Evolutionary conservation across 805 yeast genomes (phyloP).

Genomic region (Saturnispora bothae): DNA sequence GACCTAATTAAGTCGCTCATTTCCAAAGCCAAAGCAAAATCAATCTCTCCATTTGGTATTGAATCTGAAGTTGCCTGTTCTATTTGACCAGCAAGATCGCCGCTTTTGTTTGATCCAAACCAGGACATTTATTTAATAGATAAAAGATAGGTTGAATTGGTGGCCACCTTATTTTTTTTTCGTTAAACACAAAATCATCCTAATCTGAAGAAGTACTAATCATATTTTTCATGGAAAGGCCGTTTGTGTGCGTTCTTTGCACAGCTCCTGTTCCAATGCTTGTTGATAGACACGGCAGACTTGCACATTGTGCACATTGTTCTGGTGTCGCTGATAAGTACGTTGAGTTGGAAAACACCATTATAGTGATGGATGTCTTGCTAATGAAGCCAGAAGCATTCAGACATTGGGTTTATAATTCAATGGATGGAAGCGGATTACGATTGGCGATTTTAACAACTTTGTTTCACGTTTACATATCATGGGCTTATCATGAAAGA

Average conservation of each 20-base stretch:
- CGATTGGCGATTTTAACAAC: conserved; percentile 53
- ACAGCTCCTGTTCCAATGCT: conserved; percentile 7
- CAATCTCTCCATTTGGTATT: conserved; percentile 88
- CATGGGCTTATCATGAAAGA: conserved; percentile 86
- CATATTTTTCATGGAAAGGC: conserved; percentile 11
- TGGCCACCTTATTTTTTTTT: not conserved
- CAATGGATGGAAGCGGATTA: conserved; percentile 12
- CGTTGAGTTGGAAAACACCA: conserved; percentile 79
- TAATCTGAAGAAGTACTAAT: no score
- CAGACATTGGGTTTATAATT: conserved; percentile 38
- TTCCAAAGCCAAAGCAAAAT: conserved; percentile 61
- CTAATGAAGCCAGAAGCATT: conserved; percentile 81
- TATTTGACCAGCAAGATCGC: conserved; percentile 50
- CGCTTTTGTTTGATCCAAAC: conserved; percentile 31
- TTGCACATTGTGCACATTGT: conserved; percentile 32
- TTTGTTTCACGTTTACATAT: conserved; percentile 79
- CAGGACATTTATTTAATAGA: conserved; percentile 43
- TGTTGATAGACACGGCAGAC: conserved; percentile 6
- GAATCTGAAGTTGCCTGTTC: conserved; percentile 75
- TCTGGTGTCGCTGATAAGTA: conserved; percentile 75
- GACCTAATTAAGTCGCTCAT: conserved; percentile 80
- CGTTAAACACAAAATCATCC: no score
- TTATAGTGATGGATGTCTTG: conserved; percentile 73
- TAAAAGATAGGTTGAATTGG: not conserved
- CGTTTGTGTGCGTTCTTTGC: conserved; percentile 32